Conservation (phyloP, 2,329 filamentous ascomycete genomes). For the Calonectria hongkongensis region DNA sequence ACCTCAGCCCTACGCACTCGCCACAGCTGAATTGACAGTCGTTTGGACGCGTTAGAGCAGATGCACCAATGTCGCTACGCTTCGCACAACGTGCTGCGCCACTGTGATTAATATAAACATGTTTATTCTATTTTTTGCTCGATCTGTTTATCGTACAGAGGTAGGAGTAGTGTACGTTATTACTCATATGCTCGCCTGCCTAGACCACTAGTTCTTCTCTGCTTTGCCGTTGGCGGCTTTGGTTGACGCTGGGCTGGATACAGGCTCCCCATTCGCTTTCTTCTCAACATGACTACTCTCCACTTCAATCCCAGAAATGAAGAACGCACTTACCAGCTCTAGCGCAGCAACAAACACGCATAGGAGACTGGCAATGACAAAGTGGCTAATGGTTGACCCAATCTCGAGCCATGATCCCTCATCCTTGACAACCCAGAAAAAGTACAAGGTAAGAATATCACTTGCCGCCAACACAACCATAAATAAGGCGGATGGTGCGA, state of each 20-base stretch:
- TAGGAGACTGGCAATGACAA: constrained; percentile 91
- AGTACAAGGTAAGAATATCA: constrained; percentile 93
- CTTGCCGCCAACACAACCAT: constrained; percentile 95
- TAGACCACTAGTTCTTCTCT: constrained; percentile 44
- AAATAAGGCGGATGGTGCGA: constrained; percentile 92
- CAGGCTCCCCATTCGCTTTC: constrained; percentile 14
- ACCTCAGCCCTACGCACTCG: constrained; percentile 48
- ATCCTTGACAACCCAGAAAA: constrained; percentile 98
- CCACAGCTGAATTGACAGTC: constrained; percentile 20
- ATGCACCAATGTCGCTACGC: neutral
- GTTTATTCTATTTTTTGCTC: constrained; percentile 12
- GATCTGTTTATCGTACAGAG: constrained; percentile 2
- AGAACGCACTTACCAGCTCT: constrained; percentile 88
- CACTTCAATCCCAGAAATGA: constrained; percentile 88
- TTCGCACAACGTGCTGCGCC: neutral
- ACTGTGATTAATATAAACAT: neutral
- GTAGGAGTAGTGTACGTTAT: constrained; percentile 22
- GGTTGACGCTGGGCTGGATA: neutral
- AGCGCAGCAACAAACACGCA: constrained; percentile 93
- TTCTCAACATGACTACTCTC: constrained; percentile 53
- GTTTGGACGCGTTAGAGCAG: constrained; percentile 27
- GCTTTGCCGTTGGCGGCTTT: constrained; percentile 43
- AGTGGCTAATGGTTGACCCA: constrained; percentile 96
- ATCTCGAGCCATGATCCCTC: constrained; percentile 99
- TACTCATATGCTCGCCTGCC: constrained; percentile 30